These are phyloP conservation scores for Moesziomyces antarcticus DNA, from an alignment of 1,284 basidiomycete species.

Conservation along the genomic window DNA sequence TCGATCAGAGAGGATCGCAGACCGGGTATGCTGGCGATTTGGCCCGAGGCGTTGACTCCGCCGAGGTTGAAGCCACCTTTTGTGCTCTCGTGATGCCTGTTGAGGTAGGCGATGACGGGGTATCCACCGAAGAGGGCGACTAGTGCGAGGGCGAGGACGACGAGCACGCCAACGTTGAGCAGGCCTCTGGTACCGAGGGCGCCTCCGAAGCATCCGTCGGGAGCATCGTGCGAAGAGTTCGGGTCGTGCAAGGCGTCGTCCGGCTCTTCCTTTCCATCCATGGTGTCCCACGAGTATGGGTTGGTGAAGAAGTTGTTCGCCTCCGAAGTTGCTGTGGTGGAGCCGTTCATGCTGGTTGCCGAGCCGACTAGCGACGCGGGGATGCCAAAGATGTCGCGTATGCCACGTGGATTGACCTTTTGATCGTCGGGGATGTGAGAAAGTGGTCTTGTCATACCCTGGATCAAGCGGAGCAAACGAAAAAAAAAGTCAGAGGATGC, in stretches of 20 bases:
- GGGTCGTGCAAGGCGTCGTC: slow-evolving; percentile 57
- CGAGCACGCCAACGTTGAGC: slow-evolving; percentile 72
- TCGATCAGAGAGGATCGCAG: slow-evolving; percentile 64
- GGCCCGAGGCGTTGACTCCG: slow-evolving; percentile 58
- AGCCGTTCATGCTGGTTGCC: slow-evolving; percentile 9
- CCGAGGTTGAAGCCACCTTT: slow-evolving; percentile 58
- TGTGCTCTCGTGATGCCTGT: slow-evolving; percentile 20
- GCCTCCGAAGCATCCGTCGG: slow-evolving; percentile 21
- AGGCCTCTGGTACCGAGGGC: slow-evolving; percentile 37
- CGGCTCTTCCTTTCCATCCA: slow-evolving; percentile 49
- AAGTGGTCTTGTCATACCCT: slow-evolving; percentile 36
- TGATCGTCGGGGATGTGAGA: slow-evolving; percentile 35
- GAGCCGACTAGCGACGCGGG: slow-evolving; percentile 35
- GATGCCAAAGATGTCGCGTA: slow-evolving; percentile 33
- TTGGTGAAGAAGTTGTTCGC: slow-evolving; percentile 29
- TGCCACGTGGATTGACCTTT: slow-evolving; percentile 39
- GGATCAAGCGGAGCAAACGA: background rate
- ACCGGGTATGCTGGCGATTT: slow-evolving; percentile 52
- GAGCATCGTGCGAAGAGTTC: slow-evolving; percentile 1
- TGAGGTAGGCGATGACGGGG: slow-evolving; percentile 73
- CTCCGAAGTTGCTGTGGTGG: slow-evolving; percentile 6
- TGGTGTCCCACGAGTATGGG: slow-evolving; percentile 57
- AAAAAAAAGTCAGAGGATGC: background rate
- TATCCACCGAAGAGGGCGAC: slow-evolving; percentile 80
- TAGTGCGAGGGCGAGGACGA: slow-evolving; percentile 69